Evolutionary conservation across 345 rosid genomes (phyloP).

Genomic region (Turritis glabra): DNA sequence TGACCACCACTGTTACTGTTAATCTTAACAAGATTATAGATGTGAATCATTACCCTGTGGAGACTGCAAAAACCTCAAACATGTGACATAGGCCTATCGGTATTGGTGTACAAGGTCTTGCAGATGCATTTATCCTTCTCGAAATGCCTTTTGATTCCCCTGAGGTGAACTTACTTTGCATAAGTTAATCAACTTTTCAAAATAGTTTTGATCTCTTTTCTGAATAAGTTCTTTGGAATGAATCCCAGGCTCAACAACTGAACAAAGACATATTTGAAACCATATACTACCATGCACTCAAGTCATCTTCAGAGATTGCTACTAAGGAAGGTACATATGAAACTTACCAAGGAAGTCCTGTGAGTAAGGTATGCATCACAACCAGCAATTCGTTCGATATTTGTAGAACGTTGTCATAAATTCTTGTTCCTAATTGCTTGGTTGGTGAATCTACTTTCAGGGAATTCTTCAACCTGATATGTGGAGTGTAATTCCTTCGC

Average conservation of each 20-base stretch:
- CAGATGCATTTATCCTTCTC: constrained; percentile 84
- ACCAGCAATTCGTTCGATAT: neutral
- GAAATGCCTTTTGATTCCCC: constrained; percentile 91
- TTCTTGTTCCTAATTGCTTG: neutral
- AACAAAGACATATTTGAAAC: constrained; percentile 71
- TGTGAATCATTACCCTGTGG: constrained; percentile 92
- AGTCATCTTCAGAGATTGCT: constrained; percentile 74
- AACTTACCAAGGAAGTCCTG: constrained; percentile 55
- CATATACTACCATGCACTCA: constrained; percentile 81
- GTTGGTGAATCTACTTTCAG: neutral
- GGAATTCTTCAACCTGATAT: neutral
- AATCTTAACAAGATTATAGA: constrained; percentile 91
- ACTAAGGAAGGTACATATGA: constrained; percentile 73
- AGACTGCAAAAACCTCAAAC: constrained; percentile 81
- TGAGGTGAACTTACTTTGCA: constrained; percentile 50
- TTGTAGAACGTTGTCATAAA: neutral
- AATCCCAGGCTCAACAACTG: neutral
- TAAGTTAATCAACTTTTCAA: neutral
- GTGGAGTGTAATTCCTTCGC: neutral
- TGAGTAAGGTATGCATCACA: neutral
- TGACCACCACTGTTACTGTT: constrained; percentile 59
- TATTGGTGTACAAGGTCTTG: constrained; percentile 96
- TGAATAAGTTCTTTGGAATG: constrained; percentile 20
- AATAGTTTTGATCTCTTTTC: constrained; percentile 9
- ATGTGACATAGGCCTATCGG: constrained; percentile 87